Conservation (phyloP, 306 rosid genomes). For the Quercus ilex region DNA sequence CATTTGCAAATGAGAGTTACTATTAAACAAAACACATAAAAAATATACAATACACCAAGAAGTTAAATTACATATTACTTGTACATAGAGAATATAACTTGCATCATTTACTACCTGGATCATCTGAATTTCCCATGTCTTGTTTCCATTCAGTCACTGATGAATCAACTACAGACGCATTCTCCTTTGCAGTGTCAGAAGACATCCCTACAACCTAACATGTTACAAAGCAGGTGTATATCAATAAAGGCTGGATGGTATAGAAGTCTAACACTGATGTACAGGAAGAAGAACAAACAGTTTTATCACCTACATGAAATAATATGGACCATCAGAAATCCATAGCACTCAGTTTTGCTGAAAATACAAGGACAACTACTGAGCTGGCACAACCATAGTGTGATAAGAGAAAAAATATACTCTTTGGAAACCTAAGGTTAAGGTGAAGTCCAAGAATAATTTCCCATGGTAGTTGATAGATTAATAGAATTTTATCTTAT, state of each 20-base stretch:
- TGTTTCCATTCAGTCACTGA: slow-evolving; percentile 59
- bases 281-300: not conserved
- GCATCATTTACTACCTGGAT: slow-evolving; percentile 42
- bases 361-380: not conserved
- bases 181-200: slow-evolving; percentile 64
- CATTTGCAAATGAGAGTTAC: not conserved
- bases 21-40: not conserved
- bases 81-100: not conserved
- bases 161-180: slow-evolving; percentile 69
- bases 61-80: not conserved
- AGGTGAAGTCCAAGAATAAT: too few species aligned
- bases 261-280: not conserved
- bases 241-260: not conserved
- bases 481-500: too few species aligned
- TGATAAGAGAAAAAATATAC: too few species aligned
- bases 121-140: slow-evolving; percentile 56
- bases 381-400: too few species aligned
- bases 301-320: not conserved
- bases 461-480: too few species aligned
- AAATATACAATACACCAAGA: not conserved
- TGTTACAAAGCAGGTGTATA: slow-evolving; percentile 1
- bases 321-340: not conserved
- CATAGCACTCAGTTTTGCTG: not conserved
- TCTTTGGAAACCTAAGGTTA: too few species aligned
- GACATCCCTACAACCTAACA: slow-evolving; percentile 50